Percentiles rank a stretch among this genome's conserved stretches.
These are phyloP conservation scores for Xylariaceae sp. DNA, from an alignment of 2,329 filamentous ascomycete species.

Conservation along the genomic window DNA sequence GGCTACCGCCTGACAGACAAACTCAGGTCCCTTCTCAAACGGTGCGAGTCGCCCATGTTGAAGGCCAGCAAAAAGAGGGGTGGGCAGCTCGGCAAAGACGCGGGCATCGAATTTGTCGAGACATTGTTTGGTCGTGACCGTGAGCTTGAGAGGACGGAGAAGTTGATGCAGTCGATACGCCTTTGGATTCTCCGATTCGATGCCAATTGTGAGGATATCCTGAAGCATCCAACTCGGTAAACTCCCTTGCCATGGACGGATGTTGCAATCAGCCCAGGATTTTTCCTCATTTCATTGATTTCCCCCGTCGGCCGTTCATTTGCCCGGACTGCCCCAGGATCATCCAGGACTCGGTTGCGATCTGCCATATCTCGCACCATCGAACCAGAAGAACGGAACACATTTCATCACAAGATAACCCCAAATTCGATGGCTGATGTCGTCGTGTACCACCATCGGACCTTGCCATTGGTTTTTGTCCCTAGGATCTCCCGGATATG, in stretches of 20 bases:
- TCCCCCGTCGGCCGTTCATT: not conserved
- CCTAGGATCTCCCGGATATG: slow-evolving; percentile 16
- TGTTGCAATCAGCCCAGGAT: slow-evolving; percentile 7
- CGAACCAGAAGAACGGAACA: slow-evolving; percentile 1
- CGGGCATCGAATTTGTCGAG: slow-evolving; percentile 91
- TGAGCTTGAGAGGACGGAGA: slow-evolving; percentile 84
- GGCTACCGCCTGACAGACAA: slow-evolving; percentile 83
- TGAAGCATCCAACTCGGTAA: slow-evolving; percentile 56
- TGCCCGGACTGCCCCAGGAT: slow-evolving; percentile 2
- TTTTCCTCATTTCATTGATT: slow-evolving; percentile 1
- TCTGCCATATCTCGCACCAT: not conserved
- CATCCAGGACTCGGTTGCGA: no score
- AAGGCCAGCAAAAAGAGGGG: slow-evolving; percentile 70
- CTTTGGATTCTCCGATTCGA: slow-evolving; percentile 93
- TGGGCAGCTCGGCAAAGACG: slow-evolving; percentile 79
- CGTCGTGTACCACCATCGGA: slow-evolving; percentile 27
- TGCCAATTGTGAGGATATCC: slow-evolving; percentile 88
- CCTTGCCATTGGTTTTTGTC: slow-evolving; percentile 16
- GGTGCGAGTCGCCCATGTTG: slow-evolving; percentile 93
- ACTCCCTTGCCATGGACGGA: slow-evolving; percentile 9
- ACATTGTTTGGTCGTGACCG: slow-evolving; percentile 90
- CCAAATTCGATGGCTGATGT: slow-evolving; percentile 20
- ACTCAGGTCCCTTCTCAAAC: slow-evolving; percentile 80
- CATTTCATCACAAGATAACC: slow-evolving; percentile 7
- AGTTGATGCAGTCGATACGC: slow-evolving; percentile 82